Evolutionary conservation across 768 basidiomycete genomes (phyloP).

Genomic region (Phylloporus sp.): DNA sequence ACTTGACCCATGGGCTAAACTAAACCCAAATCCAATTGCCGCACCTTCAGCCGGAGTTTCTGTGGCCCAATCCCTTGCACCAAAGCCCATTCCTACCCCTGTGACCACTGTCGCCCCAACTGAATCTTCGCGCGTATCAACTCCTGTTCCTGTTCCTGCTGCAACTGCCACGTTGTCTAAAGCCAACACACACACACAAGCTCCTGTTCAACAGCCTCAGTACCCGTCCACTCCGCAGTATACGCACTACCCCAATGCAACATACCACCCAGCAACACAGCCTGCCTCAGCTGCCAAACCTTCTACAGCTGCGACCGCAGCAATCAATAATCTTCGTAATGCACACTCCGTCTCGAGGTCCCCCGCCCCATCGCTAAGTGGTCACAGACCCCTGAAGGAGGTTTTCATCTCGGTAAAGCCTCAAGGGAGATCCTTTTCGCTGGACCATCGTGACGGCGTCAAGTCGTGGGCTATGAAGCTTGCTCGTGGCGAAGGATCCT

Average conservation of each 20-base stretch:
- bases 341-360: slow-evolving; percentile 32
- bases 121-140: slow-evolving; percentile 19
- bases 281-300: slow-evolving; percentile 22
- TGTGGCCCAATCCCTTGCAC: slow-evolving; percentile 16
- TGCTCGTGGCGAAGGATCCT: slow-evolving; percentile 49
- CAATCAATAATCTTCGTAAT: slow-evolving; percentile 17
- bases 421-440: slow-evolving; percentile 48
- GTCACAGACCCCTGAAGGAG: slow-evolving; percentile 46
- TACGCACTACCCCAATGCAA: slow-evolving; percentile 54
- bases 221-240: slow-evolving; percentile 34
- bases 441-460: slow-evolving; percentile 70
- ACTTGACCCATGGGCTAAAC: slow-evolving; percentile 18
- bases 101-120: slow-evolving; percentile 20
- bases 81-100: slow-evolving; percentile 24
- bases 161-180: slow-evolving; percentile 15
- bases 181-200: slow-evolving; percentile 27
- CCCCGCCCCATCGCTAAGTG: slow-evolving; percentile 27
- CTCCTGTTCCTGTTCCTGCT: slow-evolving; percentile 15
- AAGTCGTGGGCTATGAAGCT: slow-evolving; percentile 69
- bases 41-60: slow-evolving; percentile 15
- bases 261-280: slow-evolving; percentile 38
- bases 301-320: slow-evolving; percentile 2
- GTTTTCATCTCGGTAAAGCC: slow-evolving; percentile 58
- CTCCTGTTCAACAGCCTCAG: slow-evolving; percentile 30
- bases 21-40: slow-evolving; percentile 9